Evolutionary conservation across 169 alveolate genomes (phyloP), one percentile per base, ranked within the genome.

Genomic region (Eimeria brunetti): DNA sequence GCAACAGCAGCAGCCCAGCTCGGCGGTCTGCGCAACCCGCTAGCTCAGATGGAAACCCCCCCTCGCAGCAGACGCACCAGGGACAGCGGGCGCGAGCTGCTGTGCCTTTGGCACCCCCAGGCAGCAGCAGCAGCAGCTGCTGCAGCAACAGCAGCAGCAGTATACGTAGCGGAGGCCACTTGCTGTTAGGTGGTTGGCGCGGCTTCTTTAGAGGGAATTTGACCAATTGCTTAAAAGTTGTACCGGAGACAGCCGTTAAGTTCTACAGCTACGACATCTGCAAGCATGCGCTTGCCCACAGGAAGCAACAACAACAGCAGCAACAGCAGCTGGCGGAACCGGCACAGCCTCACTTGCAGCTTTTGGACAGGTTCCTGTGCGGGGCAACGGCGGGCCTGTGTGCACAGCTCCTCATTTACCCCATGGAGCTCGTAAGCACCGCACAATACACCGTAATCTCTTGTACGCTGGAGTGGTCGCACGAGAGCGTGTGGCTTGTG

Each of bases 191-290:
- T 0, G 97, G 97, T 20, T 86, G 92, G 94, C 62, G 88, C 49
- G 97, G 96, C 16, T 96, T 96, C 81, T 96, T 88, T 33, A 58
- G 97, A 38, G 97, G 97, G 67, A 96, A 96, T 53, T 73, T 96
- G 75, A 95, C 97, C 44, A 95, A 95, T 62, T 95, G 97, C 36
- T 38, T 95, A n/a, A 95, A 95, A 53, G 94, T 95, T 53, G 96
- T 88, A 62, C 97, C 97, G 46, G 97, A 95, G 90, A 67, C 96
- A 24, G 97, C 96, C 46, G 75, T 95, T 41, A 95, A 95, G 76
- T 95, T 95, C 89, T 95, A 71, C 76, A 92, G 92, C 53, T 95
- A 95, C 81, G 97, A 95, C 84, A 80, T 91, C 69, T 86, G 94
- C 90, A 95, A 95, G 36, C 95, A 86, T 60, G 62, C 81, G 24